Evolutionary conservation across 768 basidiomycete species (phyloP).

Genomic region (Tylopilus subfusipes): DNA sequence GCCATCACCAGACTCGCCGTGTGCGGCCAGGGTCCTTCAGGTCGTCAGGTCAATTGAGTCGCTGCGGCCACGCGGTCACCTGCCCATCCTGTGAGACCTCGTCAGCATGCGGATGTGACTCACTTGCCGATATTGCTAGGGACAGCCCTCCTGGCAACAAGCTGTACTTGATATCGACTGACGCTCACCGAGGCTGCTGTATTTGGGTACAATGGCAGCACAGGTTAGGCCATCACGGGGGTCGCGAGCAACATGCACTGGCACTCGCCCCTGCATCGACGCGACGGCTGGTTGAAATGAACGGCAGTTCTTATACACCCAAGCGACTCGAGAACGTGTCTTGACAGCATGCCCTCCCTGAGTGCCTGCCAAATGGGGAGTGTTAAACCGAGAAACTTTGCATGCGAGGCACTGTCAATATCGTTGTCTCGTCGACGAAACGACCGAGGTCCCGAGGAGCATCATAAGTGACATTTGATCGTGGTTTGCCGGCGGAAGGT

Average conservation of each 20-base stretch:
- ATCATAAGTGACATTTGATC: background rate
- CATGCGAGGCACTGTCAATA: background rate
- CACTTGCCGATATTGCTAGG: background rate
- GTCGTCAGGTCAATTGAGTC: background rate
- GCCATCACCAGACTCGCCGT: no score
- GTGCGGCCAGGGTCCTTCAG: background rate
- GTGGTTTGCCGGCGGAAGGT: background rate
- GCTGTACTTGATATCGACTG: background rate
- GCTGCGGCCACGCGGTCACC: background rate
- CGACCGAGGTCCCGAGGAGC: conserved; percentile 17
- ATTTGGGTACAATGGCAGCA: background rate
- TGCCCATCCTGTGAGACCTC: background rate
- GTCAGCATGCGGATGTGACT: background rate
- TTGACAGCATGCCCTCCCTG: no score
- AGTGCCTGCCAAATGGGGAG: background rate
- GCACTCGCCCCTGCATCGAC: no score
- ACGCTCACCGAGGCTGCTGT: background rate
- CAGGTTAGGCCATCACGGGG: background rate
- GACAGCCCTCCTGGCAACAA: background rate
- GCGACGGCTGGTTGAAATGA: no score
- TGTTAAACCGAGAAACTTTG: background rate
- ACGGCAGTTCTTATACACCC: background rate
- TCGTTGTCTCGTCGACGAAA: background rate
- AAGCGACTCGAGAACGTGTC: background rate
- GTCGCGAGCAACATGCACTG: no score